These are phyloP conservation scores for Geotrichum europaeum DNA, from an alignment of 1,139 yeast genomes.

Conservation along the genomic window DNA sequence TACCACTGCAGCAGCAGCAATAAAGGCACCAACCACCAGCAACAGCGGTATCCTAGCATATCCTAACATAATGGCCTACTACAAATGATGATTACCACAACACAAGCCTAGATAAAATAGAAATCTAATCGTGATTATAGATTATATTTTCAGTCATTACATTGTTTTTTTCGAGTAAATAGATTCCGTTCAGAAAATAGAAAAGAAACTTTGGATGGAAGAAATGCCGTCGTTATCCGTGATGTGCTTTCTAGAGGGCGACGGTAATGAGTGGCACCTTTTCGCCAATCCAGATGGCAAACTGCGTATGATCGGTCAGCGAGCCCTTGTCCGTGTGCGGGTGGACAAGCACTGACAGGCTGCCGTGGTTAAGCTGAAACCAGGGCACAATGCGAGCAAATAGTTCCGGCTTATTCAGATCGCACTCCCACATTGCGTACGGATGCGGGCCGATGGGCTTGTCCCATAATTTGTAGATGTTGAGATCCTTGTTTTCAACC, in stretches of 20 bases:
- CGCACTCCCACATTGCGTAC: constrained; percentile 39
- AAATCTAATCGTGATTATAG: neutral
- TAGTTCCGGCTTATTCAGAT: constrained; percentile 34
- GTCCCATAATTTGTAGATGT: constrained; percentile 46
- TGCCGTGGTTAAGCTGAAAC: constrained; percentile 49
- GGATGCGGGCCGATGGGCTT: constrained; percentile 57
- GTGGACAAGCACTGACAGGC: constrained; percentile 48
- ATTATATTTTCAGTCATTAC: neutral
- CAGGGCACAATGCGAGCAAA: constrained; percentile 35
- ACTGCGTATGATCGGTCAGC: constrained; percentile 44
- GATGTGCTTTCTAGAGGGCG: constrained; percentile 7
- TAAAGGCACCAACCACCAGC: too few species aligned
- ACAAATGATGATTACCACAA: too few species aligned
- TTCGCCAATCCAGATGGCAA: constrained; percentile 51
- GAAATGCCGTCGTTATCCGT: too few species aligned
- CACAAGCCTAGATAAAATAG: neutral
- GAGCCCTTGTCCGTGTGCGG: constrained; percentile 42
- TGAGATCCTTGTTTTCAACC: constrained; percentile 40
- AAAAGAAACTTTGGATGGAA: too few species aligned
- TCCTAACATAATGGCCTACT: too few species aligned
- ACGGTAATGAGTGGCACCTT: constrained; percentile 29
- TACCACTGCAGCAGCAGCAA: too few species aligned
- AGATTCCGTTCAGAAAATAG: too few species aligned
- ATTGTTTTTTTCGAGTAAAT: too few species aligned
- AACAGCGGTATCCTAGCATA: too few species aligned